Evolutionary conservation across 257 asterid species (phyloP), one percentile per base, ranked within the genome.

Genomic region (Vinca minor): DNA sequence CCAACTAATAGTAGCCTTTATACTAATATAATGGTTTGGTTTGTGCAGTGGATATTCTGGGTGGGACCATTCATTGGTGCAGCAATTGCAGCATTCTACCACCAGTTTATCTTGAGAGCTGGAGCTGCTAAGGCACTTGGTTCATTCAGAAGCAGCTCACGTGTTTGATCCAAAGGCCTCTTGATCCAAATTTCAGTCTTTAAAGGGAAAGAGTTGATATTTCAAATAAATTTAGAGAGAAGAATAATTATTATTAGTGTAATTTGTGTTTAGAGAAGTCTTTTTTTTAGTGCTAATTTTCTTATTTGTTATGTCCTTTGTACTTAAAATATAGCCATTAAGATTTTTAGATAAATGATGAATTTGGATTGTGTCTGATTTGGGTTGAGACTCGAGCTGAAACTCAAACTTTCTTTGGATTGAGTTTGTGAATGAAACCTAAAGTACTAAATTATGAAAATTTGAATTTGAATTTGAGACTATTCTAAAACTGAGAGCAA

Each of bases 61-160:
- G 77, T 76, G 1, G 84, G 84, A 55, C 84, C 84, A 31, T 76
- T 79, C 65, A 55, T 67, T n/a, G 84, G 84, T 29, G 84, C 84
- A 39, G 79, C 77, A 10, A 61, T 76, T 55, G 84, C 81, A 25
- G 81, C 81, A 4, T 67, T 76, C 35, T 79, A 79, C 65, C 79
- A 73, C 57, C 81, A 73, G 70, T 59, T 79, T 36, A 73, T 79
- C 38, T 31, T 79, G 38, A 72, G 83, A 62, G 81, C 78, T 3
- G 78, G 72, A 23, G 83, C 78, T 20, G 70, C 29, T 41, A 72
- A 79, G 59, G 81, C 81, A 0, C 44, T 79, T 36, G 69, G 72
- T 29, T 79, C 80, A 21, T 66, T 69, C 69, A 72, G 64, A 41
- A 72, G 80, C 69, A 58, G 62, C 45, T 44, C 69, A 45, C 55